These are phyloP conservation scores for Striga asiatica DNA, from an alignment of 257 asterid genomes.

Conservation along the genomic window DNA sequence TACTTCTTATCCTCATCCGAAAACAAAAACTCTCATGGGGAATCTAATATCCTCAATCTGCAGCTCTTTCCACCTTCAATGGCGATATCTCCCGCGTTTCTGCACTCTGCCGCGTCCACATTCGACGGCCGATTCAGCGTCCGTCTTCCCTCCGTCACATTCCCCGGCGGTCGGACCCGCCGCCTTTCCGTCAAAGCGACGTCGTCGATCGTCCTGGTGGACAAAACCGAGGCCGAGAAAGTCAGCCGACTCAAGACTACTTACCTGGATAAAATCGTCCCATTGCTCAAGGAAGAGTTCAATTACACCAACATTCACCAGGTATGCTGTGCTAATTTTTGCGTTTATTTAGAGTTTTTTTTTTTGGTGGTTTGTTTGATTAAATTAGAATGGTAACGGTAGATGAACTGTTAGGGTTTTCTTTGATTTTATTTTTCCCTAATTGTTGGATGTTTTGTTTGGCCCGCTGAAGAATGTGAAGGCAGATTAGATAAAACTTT, in stretches of 20 bases:
- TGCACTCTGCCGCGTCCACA: slow-evolving; percentile 58
- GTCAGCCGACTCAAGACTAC: slow-evolving; percentile 51
- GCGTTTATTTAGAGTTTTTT: not conserved
- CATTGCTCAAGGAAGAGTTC: slow-evolving; percentile 79
- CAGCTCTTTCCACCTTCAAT: slow-evolving; percentile 26
- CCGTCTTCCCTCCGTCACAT: slow-evolving; percentile 25
- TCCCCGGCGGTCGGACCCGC: slow-evolving; percentile 18
- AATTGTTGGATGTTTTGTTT: not conserved
- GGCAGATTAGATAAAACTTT: not conserved
- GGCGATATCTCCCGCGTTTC: slow-evolving; percentile 61
- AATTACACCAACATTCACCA: slow-evolving; percentile 67
- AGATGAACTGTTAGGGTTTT: not conserved
- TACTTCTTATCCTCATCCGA: slow-evolving; percentile 32
- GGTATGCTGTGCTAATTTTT: slow-evolving; percentile 24
- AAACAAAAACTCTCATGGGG: not conserved
- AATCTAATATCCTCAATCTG: slow-evolving; percentile 2
- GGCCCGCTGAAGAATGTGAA: not conserved
- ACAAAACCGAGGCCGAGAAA: slow-evolving; percentile 67
- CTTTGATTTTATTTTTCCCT: not conserved
- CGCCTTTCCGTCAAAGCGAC: slow-evolving; percentile 50
- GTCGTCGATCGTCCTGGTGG: slow-evolving; percentile 56
- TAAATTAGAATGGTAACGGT: not conserved
- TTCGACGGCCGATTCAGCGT: slow-evolving; percentile 42
- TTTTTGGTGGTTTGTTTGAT: not conserved
- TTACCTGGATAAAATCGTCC: slow-evolving; percentile 68